These are phyloP conservation scores for Zygosaccharomyces rouxii DNA, from an alignment of 805 yeast genomes.

Conservation along the genomic window DNA sequence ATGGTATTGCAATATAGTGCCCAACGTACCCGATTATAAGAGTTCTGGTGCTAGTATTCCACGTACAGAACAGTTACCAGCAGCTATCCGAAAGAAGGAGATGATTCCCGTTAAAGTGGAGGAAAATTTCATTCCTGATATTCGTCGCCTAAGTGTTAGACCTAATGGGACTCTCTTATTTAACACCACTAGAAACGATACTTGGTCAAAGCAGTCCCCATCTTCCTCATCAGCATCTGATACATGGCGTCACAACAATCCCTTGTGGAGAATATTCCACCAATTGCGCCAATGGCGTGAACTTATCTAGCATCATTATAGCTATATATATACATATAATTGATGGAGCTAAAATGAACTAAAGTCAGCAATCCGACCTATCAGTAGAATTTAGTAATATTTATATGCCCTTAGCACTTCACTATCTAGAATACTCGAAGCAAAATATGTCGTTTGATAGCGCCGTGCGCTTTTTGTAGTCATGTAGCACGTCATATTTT, in stretches of 20 bases:
- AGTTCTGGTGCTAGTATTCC: slow-evolving; percentile 11
- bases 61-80: slow-evolving; percentile 1
- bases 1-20: slow-evolving; percentile 20
- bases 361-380: background rate
- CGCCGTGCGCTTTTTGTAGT: slow-evolving; percentile 2
- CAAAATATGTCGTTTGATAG: background rate
- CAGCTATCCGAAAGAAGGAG: slow-evolving; percentile 3
- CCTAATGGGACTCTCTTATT: slow-evolving; percentile 8
- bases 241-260: slow-evolving; percentile 1
- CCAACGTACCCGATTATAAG: slow-evolving; percentile 12
- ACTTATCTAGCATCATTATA: background rate
- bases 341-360: background rate
- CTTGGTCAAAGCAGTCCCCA: background rate
- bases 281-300: background rate
- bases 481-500: background rate
- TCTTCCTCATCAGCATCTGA: background rate
- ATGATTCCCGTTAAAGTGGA: slow-evolving; percentile 5
- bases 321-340: background rate
- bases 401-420: background rate
- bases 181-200: slow-evolving; percentile 6
- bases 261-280: slow-evolving; percentile 1
- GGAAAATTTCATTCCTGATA: slow-evolving; percentile 9
- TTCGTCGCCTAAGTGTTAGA: slow-evolving; percentile 2
- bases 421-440: background rate
- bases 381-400: background rate